Percentiles rank a stretch among this genome's conserved stretches.
These are phyloP conservation scores for Tetrastigma voinierianum DNA, from an alignment of 164 flowering plant species.

Conservation along the genomic window DNA sequence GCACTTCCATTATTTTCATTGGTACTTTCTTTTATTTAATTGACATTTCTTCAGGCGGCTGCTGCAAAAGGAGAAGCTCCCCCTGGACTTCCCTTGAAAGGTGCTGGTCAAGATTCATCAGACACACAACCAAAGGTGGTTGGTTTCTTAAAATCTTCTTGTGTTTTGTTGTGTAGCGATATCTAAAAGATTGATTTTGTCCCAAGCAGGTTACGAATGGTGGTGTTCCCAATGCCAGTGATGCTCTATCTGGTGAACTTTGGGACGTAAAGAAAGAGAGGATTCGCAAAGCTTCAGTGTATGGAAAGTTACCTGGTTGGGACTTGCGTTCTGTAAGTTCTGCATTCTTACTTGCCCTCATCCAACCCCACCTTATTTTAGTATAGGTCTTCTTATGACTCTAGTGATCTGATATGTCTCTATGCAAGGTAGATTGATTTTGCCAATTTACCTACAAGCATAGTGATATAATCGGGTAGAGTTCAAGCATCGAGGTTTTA, in stretches of 20 bases:
- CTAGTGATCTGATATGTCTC: no score
- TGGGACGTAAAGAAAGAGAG: slow-evolving; percentile 91
- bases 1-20: neutral
- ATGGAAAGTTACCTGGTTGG: slow-evolving; percentile 93
- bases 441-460: no score
- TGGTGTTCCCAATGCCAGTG: slow-evolving; percentile 68
- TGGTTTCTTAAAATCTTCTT: slow-evolving; percentile 2
- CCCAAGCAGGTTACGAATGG: slow-evolving; percentile 62
- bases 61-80: slow-evolving; percentile 99
- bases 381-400: no score
- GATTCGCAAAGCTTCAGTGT: slow-evolving; percentile 66
- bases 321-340: slow-evolving; percentile 95
- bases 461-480: no score
- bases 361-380: no score
- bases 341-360: neutral
- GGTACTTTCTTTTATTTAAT: neutral
- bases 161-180: neutral
- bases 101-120: slow-evolving; percentile 92
- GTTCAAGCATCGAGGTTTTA: no score
- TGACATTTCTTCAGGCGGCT: slow-evolving; percentile 66
- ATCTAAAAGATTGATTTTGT: neutral
- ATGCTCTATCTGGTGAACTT: slow-evolving; percentile 94
- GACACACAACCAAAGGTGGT: slow-evolving; percentile 77
- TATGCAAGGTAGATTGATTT: no score
- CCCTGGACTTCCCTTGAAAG: slow-evolving; percentile 92